These are phyloP conservation scores for Phaeoacremonium minimum DNA, from an alignment of 2,329 filamentous ascomycete genomes.

Conservation along the genomic window DNA sequence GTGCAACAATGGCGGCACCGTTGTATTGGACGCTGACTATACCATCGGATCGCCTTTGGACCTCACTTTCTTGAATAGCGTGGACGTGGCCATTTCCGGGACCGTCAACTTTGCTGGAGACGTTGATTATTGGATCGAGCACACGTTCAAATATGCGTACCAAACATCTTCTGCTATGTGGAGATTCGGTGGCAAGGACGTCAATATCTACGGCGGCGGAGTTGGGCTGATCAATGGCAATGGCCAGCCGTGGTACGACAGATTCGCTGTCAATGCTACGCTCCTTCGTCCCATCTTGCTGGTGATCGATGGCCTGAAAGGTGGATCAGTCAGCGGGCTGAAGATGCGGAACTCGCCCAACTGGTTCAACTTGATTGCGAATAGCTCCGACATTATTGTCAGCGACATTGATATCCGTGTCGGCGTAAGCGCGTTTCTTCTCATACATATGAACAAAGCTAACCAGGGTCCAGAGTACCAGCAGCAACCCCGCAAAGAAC, in stretches of 20 bases:
- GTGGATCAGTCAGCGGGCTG: constrained; percentile 43
- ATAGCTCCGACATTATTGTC: constrained; percentile 48
- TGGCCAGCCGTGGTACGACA: constrained; percentile 51
- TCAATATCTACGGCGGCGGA: constrained; percentile 50
- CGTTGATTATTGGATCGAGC: constrained; percentile 52
- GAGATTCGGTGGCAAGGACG: constrained; percentile 51
- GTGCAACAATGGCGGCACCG: constrained; percentile 59
- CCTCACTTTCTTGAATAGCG: constrained; percentile 47
- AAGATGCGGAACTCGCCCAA: constrained; percentile 53
- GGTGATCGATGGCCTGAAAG: constrained; percentile 44
- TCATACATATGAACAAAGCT: too few relatives aligned
- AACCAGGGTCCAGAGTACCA: constrained; percentile 28
- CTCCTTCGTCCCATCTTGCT: constrained; percentile 51
- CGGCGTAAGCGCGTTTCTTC: too few relatives aligned
- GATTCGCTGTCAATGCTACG: constrained; percentile 42
- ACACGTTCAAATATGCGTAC: constrained; percentile 50
- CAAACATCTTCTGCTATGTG: constrained; percentile 57
- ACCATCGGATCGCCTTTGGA: constrained; percentile 52
- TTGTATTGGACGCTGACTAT: constrained; percentile 51
- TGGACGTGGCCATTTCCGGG: constrained; percentile 47
- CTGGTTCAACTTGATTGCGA: constrained; percentile 52
- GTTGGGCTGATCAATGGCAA: constrained; percentile 51
- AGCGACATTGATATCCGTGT: too few relatives aligned
- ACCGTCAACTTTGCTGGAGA: constrained; percentile 43
- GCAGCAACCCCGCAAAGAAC: constrained; percentile 42